These are phyloP conservation scores for Ascocoryne sarcoides DNA, from an alignment of 2,329 filamentous ascomycete species.

Conservation along the genomic window DNA sequence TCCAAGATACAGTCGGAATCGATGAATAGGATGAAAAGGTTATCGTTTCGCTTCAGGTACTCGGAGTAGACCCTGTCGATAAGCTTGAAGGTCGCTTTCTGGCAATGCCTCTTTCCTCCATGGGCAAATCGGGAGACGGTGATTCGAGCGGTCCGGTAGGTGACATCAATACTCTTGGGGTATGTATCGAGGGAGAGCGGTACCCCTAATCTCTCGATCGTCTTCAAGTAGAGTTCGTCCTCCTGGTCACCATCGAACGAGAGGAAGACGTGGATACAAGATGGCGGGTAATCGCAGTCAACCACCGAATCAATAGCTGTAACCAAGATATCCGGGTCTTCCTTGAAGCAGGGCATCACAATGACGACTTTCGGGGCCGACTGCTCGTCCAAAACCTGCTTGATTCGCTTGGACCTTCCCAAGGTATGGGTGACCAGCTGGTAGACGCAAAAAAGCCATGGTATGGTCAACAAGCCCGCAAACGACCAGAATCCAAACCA, in stretches of 20 bases:
- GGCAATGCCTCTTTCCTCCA: constrained; percentile 87
- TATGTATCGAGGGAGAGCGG: constrained; percentile 68
- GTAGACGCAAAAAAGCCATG: constrained; percentile 90
- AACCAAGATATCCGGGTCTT: constrained; percentile 74
- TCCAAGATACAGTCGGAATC: constrained; percentile 96
- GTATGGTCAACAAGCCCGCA: constrained; percentile 71
- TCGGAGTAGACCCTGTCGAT: constrained; percentile 88
- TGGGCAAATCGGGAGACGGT: constrained; percentile 90
- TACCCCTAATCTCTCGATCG: constrained; percentile 76
- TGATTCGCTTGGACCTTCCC: constrained; percentile 72
- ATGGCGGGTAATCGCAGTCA: constrained; percentile 84
- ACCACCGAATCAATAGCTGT: constrained; percentile 87
- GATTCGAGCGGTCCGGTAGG: constrained; percentile 72
- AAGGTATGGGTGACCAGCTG: constrained; percentile 82
- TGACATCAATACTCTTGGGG: constrained; percentile 83
- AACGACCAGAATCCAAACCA: constrained; percentile 97
- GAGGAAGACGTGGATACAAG: constrained; percentile 88
- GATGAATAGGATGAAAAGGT: constrained; percentile 92
- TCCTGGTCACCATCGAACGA: constrained; percentile 90
- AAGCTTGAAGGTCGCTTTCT: constrained; percentile 86
- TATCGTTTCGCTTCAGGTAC: constrained; percentile 80
- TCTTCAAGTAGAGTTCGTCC: constrained; percentile 81
- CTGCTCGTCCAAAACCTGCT: constrained; percentile 72
- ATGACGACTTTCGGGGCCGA: constrained; percentile 91
- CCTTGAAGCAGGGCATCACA: constrained; percentile 95